Evolutionary conservation across 805 yeast species (phyloP).

Genomic region (Candida ipomoeae): DNA sequence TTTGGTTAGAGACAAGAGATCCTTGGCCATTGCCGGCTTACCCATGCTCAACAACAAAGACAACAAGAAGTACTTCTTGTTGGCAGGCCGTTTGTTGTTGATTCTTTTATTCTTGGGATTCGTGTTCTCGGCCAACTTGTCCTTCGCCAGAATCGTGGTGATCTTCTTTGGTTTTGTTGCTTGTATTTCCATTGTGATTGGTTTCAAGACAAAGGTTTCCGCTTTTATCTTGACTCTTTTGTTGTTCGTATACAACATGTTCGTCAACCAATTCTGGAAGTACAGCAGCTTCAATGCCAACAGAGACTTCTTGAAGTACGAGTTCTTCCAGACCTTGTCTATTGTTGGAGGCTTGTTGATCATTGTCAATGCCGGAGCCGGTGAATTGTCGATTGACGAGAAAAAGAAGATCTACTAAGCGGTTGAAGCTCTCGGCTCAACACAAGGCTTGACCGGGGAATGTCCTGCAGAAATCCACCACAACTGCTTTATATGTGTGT

Average conservation of each 20-base stretch:
- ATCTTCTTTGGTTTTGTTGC: conserved; percentile 66
- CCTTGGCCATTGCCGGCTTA: conserved; percentile 65
- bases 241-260: conserved; percentile 69
- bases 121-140: conserved; percentile 72
- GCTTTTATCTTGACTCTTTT: conserved; percentile 68
- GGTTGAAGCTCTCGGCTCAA: neutral
- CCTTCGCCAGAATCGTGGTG: conserved; percentile 56
- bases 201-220: conserved; percentile 87
- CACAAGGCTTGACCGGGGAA: neutral
- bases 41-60: conserved; percentile 71
- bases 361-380: conserved; percentile 95
- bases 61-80: conserved; percentile 71
- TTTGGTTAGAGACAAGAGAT: conserved; percentile 69
- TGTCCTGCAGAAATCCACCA: neutral
- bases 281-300: conserved; percentile 64
- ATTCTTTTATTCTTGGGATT: conserved; percentile 83
- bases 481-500: neutral
- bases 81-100: conserved; percentile 85
- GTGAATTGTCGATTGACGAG: conserved; percentile 87
- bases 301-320: conserved; percentile 87
- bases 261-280: conserved; percentile 87
- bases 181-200: conserved; percentile 78
- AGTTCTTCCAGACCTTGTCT: conserved; percentile 89
- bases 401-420: conserved; percentile 82
- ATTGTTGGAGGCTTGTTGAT: conserved; percentile 91